Evolutionary conservation across 2,329 filamentous ascomycete species (phyloP).

Genomic region (Bipolaris cookei): DNA sequence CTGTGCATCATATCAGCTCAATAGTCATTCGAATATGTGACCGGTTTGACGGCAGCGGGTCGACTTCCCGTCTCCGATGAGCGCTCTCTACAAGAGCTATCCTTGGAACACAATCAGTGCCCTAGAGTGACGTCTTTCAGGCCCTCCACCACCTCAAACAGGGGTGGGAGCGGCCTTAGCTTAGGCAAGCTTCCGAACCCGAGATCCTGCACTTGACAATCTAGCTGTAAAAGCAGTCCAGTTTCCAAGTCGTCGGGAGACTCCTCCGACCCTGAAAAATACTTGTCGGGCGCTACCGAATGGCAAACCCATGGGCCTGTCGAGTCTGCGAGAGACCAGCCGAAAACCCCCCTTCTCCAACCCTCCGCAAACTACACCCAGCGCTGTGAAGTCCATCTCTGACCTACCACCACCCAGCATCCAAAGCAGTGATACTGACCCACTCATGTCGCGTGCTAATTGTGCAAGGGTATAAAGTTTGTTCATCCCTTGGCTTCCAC

Average conservation of each 20-base stretch:
- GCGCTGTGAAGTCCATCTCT: neutral
- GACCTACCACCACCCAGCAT: neutral
- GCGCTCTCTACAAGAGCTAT: neutral
- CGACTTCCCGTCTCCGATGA: neutral
- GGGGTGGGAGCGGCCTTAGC: constrained; percentile 7
- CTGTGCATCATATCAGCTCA: constrained; percentile 5
- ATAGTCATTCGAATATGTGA: constrained; percentile 3
- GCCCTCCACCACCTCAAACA: constrained; percentile 2
- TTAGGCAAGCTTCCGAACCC: constrained; percentile 14
- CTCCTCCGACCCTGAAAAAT: constrained; percentile 18
- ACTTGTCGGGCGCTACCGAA: neutral
- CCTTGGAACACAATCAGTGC: neutral
- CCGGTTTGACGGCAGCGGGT: constrained; percentile 10
- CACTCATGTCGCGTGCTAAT: neutral
- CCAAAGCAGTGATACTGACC: neutral
- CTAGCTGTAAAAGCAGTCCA: constrained; percentile 25
- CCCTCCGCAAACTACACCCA: neutral
- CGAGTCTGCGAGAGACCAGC: neutral
- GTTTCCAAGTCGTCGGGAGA: constrained; percentile 26
- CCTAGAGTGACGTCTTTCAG: constrained; percentile 1
- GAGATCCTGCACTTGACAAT: constrained; percentile 22
- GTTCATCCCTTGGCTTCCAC: constrained; percentile 28
- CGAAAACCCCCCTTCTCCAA: neutral
- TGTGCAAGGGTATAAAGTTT: constrained; percentile 11
- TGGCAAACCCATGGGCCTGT: neutral